A percentile compares a stretch with the other conserved stretches of the same genome.
Conservation (phyloP, 768 basidiomycete genomes). For the Amyloporia xantha region DNA sequence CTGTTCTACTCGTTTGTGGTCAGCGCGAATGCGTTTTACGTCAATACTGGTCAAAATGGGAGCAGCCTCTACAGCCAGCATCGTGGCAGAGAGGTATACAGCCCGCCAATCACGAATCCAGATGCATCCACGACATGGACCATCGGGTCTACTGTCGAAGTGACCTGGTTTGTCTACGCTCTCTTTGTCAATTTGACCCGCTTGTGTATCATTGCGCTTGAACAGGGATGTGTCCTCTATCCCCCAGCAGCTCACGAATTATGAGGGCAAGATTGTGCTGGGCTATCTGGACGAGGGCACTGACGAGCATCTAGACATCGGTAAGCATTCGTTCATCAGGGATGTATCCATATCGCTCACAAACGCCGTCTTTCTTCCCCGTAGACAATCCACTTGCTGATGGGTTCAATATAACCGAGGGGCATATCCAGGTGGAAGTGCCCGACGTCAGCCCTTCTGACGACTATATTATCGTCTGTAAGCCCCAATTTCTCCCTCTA, state of each 20-base stretch:
- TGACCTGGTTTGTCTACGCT: slow-evolving; percentile 42
- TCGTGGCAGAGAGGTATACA: slow-evolving; percentile 41
- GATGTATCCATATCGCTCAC: background rate
- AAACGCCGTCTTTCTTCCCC: background rate
- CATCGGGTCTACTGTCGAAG: slow-evolving; percentile 38
- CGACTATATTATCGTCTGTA: slow-evolving; percentile 59
- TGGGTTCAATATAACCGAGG: slow-evolving; percentile 45
- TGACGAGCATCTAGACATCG: slow-evolving; percentile 48
- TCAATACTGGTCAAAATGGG: no score
- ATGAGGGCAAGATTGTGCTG: slow-evolving; percentile 43
- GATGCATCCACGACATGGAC: slow-evolving; percentile 42
- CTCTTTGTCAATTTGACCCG: background rate
- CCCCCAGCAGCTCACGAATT: slow-evolving; percentile 30
- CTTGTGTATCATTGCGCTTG: background rate
- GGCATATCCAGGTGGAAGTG: slow-evolving; percentile 43
- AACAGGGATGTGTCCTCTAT: slow-evolving; percentile 39
- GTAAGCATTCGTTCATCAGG: slow-evolving; percentile 21
- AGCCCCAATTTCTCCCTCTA: slow-evolving; percentile 25
- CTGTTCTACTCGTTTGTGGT: no score
- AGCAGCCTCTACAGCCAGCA: no score
- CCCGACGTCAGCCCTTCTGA: slow-evolving; percentile 37
- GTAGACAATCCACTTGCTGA: slow-evolving; percentile 53
- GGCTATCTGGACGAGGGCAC: slow-evolving; percentile 39
- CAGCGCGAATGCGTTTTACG: no score
- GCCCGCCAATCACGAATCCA: slow-evolving; percentile 45